These are phyloP conservation scores for Suillus hirtellus DNA, from an alignment of 768 basidiomycete genomes.

Conservation along the genomic window DNA sequence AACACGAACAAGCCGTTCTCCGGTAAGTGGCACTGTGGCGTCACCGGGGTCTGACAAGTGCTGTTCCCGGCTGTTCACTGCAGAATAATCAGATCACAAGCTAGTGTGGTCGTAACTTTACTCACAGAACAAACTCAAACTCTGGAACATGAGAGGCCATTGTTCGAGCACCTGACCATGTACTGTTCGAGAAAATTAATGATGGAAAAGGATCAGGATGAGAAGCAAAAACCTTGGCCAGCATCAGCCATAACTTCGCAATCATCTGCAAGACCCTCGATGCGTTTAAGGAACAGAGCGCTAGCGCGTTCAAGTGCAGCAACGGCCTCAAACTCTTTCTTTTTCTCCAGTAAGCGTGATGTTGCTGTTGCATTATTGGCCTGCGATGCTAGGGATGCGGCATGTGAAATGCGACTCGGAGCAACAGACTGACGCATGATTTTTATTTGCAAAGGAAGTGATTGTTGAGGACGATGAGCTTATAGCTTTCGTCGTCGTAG, in stretches of 20 bases:
- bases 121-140: constrained; percentile 67
- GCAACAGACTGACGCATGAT: constrained; percentile 53
- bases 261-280: constrained; percentile 69
- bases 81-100: background rate
- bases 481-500: background rate
- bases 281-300: constrained; percentile 61
- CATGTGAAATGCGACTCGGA: constrained; percentile 51
- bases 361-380: constrained; percentile 38
- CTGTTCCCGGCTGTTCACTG: constrained; percentile 53
- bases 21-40: constrained; percentile 25
- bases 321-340: constrained; percentile 79
- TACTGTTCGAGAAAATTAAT: background rate
- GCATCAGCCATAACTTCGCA: constrained; percentile 79
- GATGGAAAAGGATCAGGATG: constrained; percentile 3
- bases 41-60: constrained; percentile 23
- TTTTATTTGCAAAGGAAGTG: background rate
- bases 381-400: constrained; percentile 35
- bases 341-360: constrained; percentile 70
- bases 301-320: constrained; percentile 54
- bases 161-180: constrained; percentile 3
- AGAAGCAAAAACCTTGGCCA: constrained; percentile 52
- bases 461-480: background rate
- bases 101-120: background rate
- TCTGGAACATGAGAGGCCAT: constrained; percentile 25
- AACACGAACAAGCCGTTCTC: constrained; percentile 71